phyloP scores from a whole-genome alignment of 2,329 filamentous ascomycete genomes.

The Exophiala lecanii-corni region DNA sequence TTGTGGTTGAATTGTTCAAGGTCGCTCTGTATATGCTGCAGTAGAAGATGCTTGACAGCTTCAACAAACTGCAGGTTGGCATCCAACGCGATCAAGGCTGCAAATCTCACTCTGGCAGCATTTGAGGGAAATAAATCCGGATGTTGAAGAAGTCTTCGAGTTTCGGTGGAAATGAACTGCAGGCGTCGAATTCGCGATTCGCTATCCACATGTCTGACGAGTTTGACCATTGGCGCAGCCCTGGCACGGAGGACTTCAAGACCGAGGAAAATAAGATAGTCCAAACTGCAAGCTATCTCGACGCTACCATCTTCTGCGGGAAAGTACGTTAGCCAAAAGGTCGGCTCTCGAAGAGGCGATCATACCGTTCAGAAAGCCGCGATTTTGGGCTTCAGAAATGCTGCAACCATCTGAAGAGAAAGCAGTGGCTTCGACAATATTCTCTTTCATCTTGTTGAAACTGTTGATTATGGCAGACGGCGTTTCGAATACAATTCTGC shows the following conservation, averaged over 20 bases:
- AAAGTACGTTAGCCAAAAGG: neutral
- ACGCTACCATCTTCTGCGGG: conserved; percentile 11
- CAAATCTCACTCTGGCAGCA: conserved; percentile 9
- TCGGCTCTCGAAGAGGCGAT: no score
- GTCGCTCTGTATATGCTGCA: conserved; percentile 4
- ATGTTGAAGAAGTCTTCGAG: conserved; percentile 13
- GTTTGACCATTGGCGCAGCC: conserved; percentile 16
- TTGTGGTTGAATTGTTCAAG: conserved; percentile 1
- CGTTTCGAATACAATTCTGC: no score
- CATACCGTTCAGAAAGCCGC: conserved; percentile 9
- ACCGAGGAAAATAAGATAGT: conserved; percentile 14
- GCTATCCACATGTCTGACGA: conserved; percentile 1
- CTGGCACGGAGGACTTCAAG: conserved; percentile 20
- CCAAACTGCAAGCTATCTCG: conserved; percentile 10
- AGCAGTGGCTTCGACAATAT: neutral
- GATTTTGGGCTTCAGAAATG: conserved; percentile 1
- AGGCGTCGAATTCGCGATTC: conserved; percentile 12
- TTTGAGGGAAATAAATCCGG: conserved; percentile 19
- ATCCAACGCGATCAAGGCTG: conserved; percentile 16
- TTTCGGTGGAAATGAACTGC: conserved; percentile 10
- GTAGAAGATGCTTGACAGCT: conserved; percentile 11
- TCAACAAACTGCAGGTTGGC: conserved; percentile 18
- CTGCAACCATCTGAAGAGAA: neutral
- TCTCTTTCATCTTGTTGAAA: no score
- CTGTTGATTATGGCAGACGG: no score